Base-by-base conservation (phyloP, 164 flowering plant species). In the Magnolia sinica region DNA sequence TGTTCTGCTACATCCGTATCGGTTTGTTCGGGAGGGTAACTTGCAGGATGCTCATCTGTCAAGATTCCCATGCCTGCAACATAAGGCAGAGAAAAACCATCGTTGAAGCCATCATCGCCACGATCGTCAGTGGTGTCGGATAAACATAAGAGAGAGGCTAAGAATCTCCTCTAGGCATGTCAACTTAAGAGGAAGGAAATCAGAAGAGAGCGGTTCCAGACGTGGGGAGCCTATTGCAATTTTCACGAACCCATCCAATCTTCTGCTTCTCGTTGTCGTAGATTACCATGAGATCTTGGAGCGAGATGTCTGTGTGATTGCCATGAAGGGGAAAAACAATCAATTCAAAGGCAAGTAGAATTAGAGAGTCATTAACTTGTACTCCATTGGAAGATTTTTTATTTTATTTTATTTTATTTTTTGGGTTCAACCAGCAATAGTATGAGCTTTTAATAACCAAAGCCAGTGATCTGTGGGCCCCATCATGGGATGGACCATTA, bases 171-270 rank as follows among this genome's bases (percentile, higher is more conserved):
- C 68, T 19, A 63, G 51, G 68, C 74, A 79, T n/a, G 55, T 45
- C 71, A 59, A 27, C 66, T 22, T 76, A 23, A 59, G 74, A 27
- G 29, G 2, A 82, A 78, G 76, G 58, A 84, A 77, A 67, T 73
- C 72, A 81, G 19, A 74, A 75, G 77, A 76, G 61, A 72, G 68
- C 49, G 67, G 82, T 76, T 90, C 87, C 86, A 78, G 86, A 93
- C 97, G 84, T 89, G 55, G 93, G 91, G 78, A 87, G 87, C 79
- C 82, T 87, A 74, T 87, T 74, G 81, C 99, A 96, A 76, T 93
- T 82, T 72, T 89, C 81, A 27, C 86, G 74, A 45, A 73, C 68
- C 99, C 98, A 96, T 78, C 99, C 98, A n/a, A 96, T 86, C 80
- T 75, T 88, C 73, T 86, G 85, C 69, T 83, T 87, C 79, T 92